These are phyloP conservation scores for Aspergillus unguis DNA, from an alignment of 2,329 filamentous ascomycete genomes.

Conservation along the genomic window DNA sequence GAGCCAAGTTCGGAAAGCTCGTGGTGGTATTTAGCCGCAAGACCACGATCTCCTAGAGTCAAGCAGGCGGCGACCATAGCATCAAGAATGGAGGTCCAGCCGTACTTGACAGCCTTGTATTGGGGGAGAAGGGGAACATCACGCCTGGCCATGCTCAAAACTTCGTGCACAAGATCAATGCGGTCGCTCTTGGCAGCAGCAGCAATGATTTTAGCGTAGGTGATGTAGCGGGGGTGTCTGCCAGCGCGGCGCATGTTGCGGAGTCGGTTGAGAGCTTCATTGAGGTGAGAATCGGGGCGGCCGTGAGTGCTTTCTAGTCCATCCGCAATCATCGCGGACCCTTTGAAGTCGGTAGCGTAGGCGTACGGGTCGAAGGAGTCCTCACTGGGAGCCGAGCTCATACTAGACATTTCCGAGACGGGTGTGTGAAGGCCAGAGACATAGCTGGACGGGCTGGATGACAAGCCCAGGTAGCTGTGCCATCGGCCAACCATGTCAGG, in stretches of 20 bases:
- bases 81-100: slow-evolving; percentile 94
- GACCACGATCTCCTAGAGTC: slow-evolving; percentile 71
- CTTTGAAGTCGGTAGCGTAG: slow-evolving; percentile 86
- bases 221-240: slow-evolving; percentile 90
- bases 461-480: slow-evolving; percentile 52
- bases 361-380: slow-evolving; percentile 90
- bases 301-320: slow-evolving; percentile 78
- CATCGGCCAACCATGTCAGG: slow-evolving; percentile 52
- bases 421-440: slow-evolving; percentile 39
- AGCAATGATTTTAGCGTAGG: slow-evolving; percentile 91
- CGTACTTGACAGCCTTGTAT: slow-evolving; percentile 84
- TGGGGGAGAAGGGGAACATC: slow-evolving; percentile 83
- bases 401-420: slow-evolving; percentile 46
- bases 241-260: slow-evolving; percentile 91
- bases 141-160: slow-evolving; percentile 81
- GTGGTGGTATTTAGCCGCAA: slow-evolving; percentile 84
- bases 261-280: slow-evolving; percentile 77
- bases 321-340: slow-evolving; percentile 85
- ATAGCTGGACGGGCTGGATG: slow-evolving; percentile 48
- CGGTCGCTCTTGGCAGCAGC: slow-evolving; percentile 83
- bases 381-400: slow-evolving; percentile 63
- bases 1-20: slow-evolving; percentile 87
- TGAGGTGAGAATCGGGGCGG: slow-evolving; percentile 68
- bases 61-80: slow-evolving; percentile 94
- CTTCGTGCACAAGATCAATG: slow-evolving; percentile 76